A percentile compares a stretch with the other conserved stretches of the same genome.
phyloP scores from a whole-genome alignment of 2,329 filamentous ascomycete genomes.

The Diplodia sapinea region DNA sequence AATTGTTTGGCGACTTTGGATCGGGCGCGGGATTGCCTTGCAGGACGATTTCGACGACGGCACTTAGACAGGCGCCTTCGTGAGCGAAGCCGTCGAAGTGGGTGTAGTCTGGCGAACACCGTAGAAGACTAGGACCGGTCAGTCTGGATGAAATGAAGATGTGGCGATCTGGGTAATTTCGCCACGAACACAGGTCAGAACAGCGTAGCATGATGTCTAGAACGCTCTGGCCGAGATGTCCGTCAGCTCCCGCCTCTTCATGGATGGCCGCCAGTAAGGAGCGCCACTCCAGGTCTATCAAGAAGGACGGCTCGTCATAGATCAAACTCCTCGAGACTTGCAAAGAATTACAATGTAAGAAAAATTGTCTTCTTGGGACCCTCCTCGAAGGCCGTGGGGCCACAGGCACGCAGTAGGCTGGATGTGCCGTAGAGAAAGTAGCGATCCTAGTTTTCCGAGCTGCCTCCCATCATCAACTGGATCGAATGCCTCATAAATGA shows the following conservation, averaged over 20 bases:
- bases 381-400: neutral
- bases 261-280: neutral
- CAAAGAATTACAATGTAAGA: slow-evolving; percentile 2
- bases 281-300: neutral
- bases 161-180: too few species aligned
- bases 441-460: slow-evolving; percentile 11
- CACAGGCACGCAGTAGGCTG: neutral
- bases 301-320: neutral
- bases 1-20: neutral
- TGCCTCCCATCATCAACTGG: slow-evolving; percentile 17
- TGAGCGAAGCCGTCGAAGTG: neutral
- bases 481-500: neutral
- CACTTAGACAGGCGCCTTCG: neutral
- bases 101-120: neutral
- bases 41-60: neutral
- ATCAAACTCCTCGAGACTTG: neutral
- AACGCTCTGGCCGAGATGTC: neutral
- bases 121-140: neutral
- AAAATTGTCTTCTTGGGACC: neutral
- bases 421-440: slow-evolving; percentile 24
- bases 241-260: neutral
- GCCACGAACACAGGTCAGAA: neutral
- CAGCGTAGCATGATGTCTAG: slow-evolving; percentile 1
- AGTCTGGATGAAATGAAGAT: neutral
- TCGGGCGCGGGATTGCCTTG: neutral